A percentile compares a stretch with the other conserved stretches of the same genome.
Evolutionary conservation across 257 asterid species (phyloP).

Genomic region (Capsicum chinense): DNA sequence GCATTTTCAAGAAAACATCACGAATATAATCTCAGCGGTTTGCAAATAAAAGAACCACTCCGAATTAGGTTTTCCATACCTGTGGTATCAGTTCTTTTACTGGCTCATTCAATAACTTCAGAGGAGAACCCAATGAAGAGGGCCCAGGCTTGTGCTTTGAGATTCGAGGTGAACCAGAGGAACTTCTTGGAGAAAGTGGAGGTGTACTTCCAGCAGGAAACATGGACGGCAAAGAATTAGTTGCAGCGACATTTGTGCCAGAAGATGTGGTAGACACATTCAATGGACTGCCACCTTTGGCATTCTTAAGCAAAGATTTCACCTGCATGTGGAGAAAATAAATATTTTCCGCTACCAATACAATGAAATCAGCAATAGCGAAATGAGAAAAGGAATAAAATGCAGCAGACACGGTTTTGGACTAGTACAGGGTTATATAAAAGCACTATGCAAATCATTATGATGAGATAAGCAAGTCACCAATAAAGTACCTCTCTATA

Average conservation of each 20-base stretch:
- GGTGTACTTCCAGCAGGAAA: constrained; percentile 99
- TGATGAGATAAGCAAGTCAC: constrained; percentile 8
- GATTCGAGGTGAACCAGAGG: constrained; percentile 93
- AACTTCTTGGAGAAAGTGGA: constrained; percentile 99
- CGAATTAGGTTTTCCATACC: constrained; percentile 51
- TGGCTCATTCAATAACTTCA: constrained; percentile 82
- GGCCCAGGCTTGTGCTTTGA: constrained; percentile 87
- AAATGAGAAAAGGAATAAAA: constrained; percentile 14
- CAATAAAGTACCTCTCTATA: neutral
- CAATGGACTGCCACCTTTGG: constrained; percentile 80
- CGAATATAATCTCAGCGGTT: constrained; percentile 26
- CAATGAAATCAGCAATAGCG: neutral
- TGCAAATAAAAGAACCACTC: constrained; percentile 20
- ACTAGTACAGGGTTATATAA: neutral
- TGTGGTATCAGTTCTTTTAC: constrained; percentile 94
- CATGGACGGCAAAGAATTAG: constrained; percentile 90
- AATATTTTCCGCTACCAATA: neutral
- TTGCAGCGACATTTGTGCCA: constrained; percentile 62
- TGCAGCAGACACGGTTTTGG: neutral
- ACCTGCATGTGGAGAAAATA: constrained; percentile 55
- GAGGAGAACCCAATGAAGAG: constrained; percentile 81
- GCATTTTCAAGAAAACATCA: constrained; percentile 30
- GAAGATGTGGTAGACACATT: constrained; percentile 65
- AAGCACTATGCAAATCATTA: constrained; percentile 10
- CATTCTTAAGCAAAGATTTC: constrained; percentile 81